Evolutionary conservation across 345 rosid genomes (phyloP).

Genomic region (Kandelia obovata): DNA sequence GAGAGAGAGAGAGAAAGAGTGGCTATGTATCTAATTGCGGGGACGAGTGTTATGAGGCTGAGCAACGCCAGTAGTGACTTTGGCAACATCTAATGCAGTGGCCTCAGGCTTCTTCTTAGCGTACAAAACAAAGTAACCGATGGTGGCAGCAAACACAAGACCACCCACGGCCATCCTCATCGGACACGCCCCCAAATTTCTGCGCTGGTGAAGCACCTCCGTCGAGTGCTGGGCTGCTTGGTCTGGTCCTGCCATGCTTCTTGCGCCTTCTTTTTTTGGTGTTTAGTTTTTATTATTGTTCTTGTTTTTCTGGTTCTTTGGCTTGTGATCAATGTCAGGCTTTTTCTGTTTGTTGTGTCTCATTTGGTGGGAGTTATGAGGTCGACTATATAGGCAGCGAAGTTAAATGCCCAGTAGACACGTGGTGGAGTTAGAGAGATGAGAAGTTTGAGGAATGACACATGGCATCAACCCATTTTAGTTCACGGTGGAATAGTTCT

Average conservation of each 20-base stretch:
- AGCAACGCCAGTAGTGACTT: constrained; percentile 45
- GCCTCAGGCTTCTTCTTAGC: constrained; percentile 57
- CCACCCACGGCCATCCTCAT: constrained; percentile 48
- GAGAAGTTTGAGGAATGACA: background rate
- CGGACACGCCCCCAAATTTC: constrained; percentile 29
- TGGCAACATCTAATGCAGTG: constrained; percentile 66
- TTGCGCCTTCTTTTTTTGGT: background rate
- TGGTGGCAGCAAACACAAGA: constrained; percentile 25
- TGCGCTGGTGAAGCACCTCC: constrained; percentile 36
- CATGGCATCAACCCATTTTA: background rate
- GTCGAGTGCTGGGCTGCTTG: constrained; percentile 30
- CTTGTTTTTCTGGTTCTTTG: background rate
- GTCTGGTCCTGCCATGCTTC: constrained; percentile 32
- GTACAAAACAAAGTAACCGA: constrained; percentile 52
- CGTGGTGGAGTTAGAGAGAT: background rate
- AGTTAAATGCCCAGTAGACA: background rate
- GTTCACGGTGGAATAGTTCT: background rate
- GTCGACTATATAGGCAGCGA: background rate
- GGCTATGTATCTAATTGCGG: constrained; percentile 15
- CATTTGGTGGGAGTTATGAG: no score
- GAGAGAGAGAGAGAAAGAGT: background rate
- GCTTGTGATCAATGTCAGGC: background rate
- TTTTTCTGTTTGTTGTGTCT: no score
- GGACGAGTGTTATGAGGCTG: constrained; percentile 46
- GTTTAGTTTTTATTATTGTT: background rate